Evolutionary conservation across 179 eudicot species (phyloP).

Genomic region (Nepenthes alata): DNA sequence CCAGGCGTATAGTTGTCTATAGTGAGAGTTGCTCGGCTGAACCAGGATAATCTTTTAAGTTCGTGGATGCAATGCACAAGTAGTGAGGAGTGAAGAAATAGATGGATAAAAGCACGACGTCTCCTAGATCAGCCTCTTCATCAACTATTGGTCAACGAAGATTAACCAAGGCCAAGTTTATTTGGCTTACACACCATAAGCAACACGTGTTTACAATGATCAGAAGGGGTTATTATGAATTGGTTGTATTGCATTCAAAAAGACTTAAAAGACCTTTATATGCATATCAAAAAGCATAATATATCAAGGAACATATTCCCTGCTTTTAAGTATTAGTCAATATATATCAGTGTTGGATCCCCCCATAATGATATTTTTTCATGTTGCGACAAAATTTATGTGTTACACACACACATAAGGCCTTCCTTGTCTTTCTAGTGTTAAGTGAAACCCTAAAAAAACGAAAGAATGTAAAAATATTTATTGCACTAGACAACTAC

Average conservation of each 20-base stretch:
- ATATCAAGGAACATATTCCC: no score
- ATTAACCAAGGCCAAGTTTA: conserved; percentile 30
- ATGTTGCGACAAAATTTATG: no score
- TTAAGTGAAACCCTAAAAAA: no score
- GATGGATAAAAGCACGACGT: conserved; percentile 49
- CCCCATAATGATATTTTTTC: no score
- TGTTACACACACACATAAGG: no score
- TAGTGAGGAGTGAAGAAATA: conserved; percentile 66
- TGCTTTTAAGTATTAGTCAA: no score
- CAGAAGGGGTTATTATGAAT: conserved; percentile 31
- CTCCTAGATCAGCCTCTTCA: conserved; percentile 93
- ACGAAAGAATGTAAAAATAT: no score
- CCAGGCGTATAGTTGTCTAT: background rate
- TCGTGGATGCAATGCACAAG: conserved; percentile 71
- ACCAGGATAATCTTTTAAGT: conserved; percentile 23
- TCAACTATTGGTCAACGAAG: conserved; percentile 80
- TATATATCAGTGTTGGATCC: no score
- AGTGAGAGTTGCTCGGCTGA: conserved; percentile 23
- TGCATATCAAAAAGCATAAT: conserved; percentile 12
- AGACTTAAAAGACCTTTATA: conserved; percentile 41
- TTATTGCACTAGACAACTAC: no score
- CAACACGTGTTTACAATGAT: conserved; percentile 42
- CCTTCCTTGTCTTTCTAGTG: no score
- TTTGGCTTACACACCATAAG: conserved; percentile 83
- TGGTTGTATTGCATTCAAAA: conserved; percentile 20